Evolutionary conservation across 2,329 filamentous ascomycete species (phyloP).

Genomic region (Exserohilum rostratum): DNA sequence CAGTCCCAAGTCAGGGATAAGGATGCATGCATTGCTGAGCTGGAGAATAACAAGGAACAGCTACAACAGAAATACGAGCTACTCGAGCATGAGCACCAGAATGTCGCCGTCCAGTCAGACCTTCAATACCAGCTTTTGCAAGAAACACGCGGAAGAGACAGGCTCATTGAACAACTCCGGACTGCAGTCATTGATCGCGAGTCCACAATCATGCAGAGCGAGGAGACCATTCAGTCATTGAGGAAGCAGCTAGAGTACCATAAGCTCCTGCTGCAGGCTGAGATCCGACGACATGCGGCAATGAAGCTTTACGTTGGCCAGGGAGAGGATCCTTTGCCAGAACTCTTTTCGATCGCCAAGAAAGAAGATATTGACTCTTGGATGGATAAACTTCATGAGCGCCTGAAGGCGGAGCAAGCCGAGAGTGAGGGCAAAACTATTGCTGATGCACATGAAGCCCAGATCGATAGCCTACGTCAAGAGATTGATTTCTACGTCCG

Average conservation of each 20-base stretch:
- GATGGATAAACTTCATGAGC: conserved; percentile 41
- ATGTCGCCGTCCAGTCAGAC: conserved; percentile 32
- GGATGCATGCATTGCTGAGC: conserved; percentile 28
- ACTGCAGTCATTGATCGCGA: conserved; percentile 40
- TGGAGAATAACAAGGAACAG: conserved; percentile 30
- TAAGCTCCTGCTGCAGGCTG: conserved; percentile 48
- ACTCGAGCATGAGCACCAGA: conserved; percentile 31
- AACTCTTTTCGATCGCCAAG: conserved; percentile 34
- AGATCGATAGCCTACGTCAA: conserved; percentile 41
- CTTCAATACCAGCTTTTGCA: conserved; percentile 37
- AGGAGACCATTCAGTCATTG: conserved; percentile 32
- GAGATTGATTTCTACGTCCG: conserved; percentile 53
- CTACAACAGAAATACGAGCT: conserved; percentile 26
- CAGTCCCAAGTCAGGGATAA: conserved; percentile 42
- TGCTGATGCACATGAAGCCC: conserved; percentile 19
- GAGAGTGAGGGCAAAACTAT: conserved; percentile 4
- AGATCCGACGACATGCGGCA: conserved; percentile 49
- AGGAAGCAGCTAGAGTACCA: conserved; percentile 50
- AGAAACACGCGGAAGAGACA: conserved; percentile 35
- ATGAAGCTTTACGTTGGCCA: conserved; percentile 26
- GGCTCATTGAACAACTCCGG: conserved; percentile 38
- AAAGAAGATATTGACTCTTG: conserved; percentile 46
- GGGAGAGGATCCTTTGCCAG: conserved; percentile 36
- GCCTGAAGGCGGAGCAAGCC: conserved; percentile 36
- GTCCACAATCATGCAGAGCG: conserved; percentile 40